Percentiles rank a stretch among this genome's conserved stretches.
These are phyloP conservation scores for Macrophomina pseudophaseolina DNA, from an alignment of 2,329 filamentous ascomycete species.

Conservation along the genomic window DNA sequence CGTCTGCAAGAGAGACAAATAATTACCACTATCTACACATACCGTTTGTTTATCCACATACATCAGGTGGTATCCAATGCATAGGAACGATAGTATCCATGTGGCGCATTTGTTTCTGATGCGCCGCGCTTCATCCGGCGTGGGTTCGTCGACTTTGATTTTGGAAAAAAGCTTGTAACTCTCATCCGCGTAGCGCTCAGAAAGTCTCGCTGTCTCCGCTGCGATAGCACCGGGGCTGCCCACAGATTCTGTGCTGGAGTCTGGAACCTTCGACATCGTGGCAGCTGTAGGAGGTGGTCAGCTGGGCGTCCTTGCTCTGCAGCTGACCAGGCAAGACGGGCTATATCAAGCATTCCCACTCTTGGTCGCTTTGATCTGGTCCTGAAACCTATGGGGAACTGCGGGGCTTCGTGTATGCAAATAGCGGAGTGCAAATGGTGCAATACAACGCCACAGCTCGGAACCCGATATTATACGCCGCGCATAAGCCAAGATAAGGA, in stretches of 20 bases:
- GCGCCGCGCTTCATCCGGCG: slow-evolving; percentile 36
- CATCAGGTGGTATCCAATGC: slow-evolving; percentile 49
- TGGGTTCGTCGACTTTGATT: slow-evolving; percentile 46
- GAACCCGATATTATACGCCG: background rate
- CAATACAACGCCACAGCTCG: background rate
- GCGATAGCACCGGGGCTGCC: background rate
- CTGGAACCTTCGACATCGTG: background rate
- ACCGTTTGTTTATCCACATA: slow-evolving; percentile 48
- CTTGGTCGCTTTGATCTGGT: background rate
- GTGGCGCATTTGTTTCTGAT: slow-evolving; percentile 45
- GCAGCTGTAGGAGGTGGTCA: no score
- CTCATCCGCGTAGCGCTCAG: slow-evolving; percentile 48
- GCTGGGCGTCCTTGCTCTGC: background rate
- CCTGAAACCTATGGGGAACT: background rate
- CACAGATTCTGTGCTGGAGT: background rate
- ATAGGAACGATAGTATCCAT: slow-evolving; percentile 47
- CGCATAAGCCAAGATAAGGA: background rate
- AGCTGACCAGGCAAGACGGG: background rate
- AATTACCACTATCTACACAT: background rate
- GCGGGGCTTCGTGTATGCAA: background rate
- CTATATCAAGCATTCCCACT: background rate
- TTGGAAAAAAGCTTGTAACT: slow-evolving; percentile 50
- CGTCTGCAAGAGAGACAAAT: no score
- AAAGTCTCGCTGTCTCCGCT: slow-evolving; percentile 38
- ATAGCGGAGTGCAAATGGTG: slow-evolving; percentile 17